These are phyloP conservation scores for Metschnikowia kunwiensis DNA, from an alignment of 805 yeast genomes.

Conservation along the genomic window DNA sequence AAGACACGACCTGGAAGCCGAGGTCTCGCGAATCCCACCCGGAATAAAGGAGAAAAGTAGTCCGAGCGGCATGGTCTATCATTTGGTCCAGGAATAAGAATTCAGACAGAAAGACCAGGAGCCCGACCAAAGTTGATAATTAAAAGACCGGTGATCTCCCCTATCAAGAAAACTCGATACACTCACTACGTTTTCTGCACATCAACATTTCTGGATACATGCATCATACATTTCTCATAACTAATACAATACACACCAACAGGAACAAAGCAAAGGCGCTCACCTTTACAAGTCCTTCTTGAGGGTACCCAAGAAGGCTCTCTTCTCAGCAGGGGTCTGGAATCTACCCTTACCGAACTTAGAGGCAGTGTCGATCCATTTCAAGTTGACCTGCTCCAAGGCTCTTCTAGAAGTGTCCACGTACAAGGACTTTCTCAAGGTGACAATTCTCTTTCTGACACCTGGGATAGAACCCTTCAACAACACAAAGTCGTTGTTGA, in stretches of 20 bases:
- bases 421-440: constrained; percentile 98
- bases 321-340: constrained; percentile 99
- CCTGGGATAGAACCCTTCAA: constrained; percentile 99
- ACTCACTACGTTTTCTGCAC: too few species aligned
- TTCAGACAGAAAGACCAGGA: too few species aligned
- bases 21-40: too few species aligned
- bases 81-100: too few species aligned
- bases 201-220: not conserved
- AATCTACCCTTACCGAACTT: constrained; percentile 99
- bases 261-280: constrained; percentile 1
- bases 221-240: constrained; percentile 16
- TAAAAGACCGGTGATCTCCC: too few species aligned
- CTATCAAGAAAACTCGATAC: too few species aligned
- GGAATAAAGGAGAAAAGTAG: too few species aligned
- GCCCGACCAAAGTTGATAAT: too few species aligned
- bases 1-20: too few species aligned
- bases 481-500: constrained; percentile 96
- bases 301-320: constrained; percentile 98
- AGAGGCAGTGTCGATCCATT: constrained; percentile 99
- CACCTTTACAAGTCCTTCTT: constrained; percentile 84
- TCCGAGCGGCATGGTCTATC: too few species aligned
- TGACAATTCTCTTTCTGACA: constrained; percentile 98
- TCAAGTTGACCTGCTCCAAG: constrained; percentile 90
- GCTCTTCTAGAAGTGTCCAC: constrained; percentile 98
- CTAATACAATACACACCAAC: constrained; percentile 10